Conservation (phyloP, 1,284 basidiomycete genomes). For the Wallemia mellicola region DNA sequence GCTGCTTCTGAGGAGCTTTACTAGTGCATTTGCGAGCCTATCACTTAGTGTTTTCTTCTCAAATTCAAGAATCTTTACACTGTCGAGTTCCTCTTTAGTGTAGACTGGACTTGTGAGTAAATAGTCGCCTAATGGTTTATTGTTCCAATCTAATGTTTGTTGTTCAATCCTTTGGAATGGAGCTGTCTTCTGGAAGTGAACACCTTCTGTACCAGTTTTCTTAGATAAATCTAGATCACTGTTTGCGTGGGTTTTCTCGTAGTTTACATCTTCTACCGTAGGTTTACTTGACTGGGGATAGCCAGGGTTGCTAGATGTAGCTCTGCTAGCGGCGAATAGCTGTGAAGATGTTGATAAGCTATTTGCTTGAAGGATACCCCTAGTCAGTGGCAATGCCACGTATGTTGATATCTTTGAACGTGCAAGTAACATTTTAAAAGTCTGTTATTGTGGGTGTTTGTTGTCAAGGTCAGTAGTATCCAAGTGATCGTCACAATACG, state of each 20-base stretch:
- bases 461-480: not conserved
- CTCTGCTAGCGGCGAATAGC: not conserved
- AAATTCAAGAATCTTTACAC: conserved; percentile 44
- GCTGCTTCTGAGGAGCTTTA: conserved; percentile 25
- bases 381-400: too few species aligned
- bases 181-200: not conserved
- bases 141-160: not conserved
- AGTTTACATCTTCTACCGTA: not conserved
- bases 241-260: not conserved
- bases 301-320: not conserved
- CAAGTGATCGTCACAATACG: too few species aligned
- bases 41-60: conserved; percentile 36
- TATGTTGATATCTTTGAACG: too few species aligned
- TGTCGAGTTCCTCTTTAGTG: conserved; percentile 38
- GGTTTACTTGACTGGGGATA: not conserved
- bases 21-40: conserved; percentile 34
- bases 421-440: too few species aligned
- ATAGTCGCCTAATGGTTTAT: conserved; percentile 19
- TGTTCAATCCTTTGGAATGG: not conserved
- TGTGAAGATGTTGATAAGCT: not conserved
- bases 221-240: not conserved
- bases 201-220: not conserved
- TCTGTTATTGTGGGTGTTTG: not conserved
- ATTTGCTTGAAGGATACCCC: not conserved
- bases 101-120: conserved; percentile 59